Base-by-base conservation (phyloP, 2,329 filamentous ascomycete species). In the Gnomoniopsis sp. region DNA sequence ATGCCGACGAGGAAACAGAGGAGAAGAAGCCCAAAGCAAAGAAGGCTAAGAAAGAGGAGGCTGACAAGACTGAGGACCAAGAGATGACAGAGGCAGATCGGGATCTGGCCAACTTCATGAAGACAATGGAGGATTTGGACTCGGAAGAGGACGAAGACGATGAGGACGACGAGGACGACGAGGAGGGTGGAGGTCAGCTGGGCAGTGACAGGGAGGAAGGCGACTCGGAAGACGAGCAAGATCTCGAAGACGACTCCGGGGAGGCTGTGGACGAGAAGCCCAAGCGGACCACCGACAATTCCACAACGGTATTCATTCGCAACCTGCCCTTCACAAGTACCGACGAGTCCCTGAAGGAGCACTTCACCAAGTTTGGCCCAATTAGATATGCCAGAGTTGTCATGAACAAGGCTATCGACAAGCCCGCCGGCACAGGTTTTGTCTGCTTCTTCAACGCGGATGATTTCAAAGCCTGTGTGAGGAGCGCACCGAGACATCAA, bases 351-450 rank as follows among this genome's bases (percentile, higher is more conserved):
- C 83, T 99, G 48, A 89, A 93, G 69, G 81, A 87, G 53, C 93
- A 97, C 71, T 99, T 99, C 69, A 78, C 79, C n/a, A 81, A 88
- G 67, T 98, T 99, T 68, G 96, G 95, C 26, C 83, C 82, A n/a
- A 79, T 97, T 43, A 85, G 93, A 41, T 99, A 98, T 71, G 95
- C 93, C 6, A 85, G 96, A 64, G 88, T 97, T 11, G 96, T 99
- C 41, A 84, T 96, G 70, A 93, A 99, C 70, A 88, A 82, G 49
- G 85, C 86, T 23, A 96, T 91, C 0, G 92, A 93, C 65, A 88
- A 91, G 53, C 91, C 95, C 2, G 91, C 90, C 50, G 95, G 95
- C 26, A 98, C 93, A 34, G 95, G 89, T 3, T 99, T 99, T 68
- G 93, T 98, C 33, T 96, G 91, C 75, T 99, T 99, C 75, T 88